phyloP scores from a whole-genome alignment of 495 filamentous ascomycete species.

The Hyaloscypha variabilis region DNA sequence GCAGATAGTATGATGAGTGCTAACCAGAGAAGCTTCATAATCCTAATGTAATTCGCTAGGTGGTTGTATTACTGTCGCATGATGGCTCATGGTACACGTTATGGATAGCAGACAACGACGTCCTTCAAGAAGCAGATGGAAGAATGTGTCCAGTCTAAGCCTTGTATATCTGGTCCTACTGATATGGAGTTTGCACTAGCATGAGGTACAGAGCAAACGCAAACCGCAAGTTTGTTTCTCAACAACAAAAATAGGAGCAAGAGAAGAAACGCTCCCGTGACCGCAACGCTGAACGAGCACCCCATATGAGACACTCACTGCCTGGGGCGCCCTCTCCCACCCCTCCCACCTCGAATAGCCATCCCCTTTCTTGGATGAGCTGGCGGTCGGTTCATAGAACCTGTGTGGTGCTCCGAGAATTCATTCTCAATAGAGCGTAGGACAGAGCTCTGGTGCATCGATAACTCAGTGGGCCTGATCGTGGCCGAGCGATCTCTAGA shows the following conservation, averaged over 20 bases:
- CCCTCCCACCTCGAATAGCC: not conserved
- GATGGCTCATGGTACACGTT: no score
- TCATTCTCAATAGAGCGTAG: not conserved
- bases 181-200: no score
- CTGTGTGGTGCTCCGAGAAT: not conserved
- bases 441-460: not conserved
- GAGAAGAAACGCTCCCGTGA: not conserved
- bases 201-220: no score
- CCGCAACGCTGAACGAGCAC: not conserved
- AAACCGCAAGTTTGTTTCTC: no score
- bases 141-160: no score
- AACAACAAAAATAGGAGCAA: not conserved
- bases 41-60: no score
- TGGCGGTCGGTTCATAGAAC: not conserved
- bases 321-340: not conserved
- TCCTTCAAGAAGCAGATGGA: no score
- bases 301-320: not conserved
- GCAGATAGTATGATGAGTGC: no score
- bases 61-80: no score
- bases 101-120: no score
- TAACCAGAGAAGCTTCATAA: no score
- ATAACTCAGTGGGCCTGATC: not conserved
- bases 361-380: not conserved
- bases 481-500: slow-evolving; percentile 1
- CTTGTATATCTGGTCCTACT: no score